These are phyloP conservation scores for Leishmania aethiopica DNA, from an alignment of 208 protist genomes.

Conservation along the genomic window DNA sequence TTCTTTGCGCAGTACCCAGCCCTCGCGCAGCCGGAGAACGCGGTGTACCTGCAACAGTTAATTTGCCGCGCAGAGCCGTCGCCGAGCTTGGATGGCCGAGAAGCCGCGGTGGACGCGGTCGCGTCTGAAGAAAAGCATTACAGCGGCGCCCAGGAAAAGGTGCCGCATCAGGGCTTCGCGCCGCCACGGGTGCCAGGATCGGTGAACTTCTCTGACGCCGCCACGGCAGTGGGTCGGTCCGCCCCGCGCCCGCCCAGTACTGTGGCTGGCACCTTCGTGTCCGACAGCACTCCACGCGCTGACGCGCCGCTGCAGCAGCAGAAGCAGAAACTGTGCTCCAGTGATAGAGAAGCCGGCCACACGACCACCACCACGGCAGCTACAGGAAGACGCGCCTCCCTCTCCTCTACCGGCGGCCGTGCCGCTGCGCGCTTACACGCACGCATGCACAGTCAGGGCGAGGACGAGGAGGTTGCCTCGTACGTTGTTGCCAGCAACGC, in stretches of 20 bases:
- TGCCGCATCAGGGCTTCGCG: neutral
- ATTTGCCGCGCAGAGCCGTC: neutral
- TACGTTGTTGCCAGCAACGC: neutral
- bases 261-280: neutral
- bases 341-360: neutral
- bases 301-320: neutral
- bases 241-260: no score
- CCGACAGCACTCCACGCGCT: neutral
- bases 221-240: neutral
- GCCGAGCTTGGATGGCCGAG: neutral
- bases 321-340: neutral
- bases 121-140: neutral
- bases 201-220: neutral
- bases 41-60: neutral
- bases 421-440: neutral
- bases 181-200: neutral
- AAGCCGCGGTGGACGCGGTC: neutral
- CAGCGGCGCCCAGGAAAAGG: neutral
- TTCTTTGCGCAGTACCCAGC: slow-evolving; percentile 2
- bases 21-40: neutral
- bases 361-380: neutral
- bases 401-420: neutral
- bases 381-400: slow-evolving; percentile 5
- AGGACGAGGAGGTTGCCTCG: slow-evolving; percentile 1
- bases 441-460: neutral